A percentile compares a stretch with the other conserved stretches of the same genome.
Conservation (phyloP, 257 asterid genomes). For the Striga asiatica region DNA sequence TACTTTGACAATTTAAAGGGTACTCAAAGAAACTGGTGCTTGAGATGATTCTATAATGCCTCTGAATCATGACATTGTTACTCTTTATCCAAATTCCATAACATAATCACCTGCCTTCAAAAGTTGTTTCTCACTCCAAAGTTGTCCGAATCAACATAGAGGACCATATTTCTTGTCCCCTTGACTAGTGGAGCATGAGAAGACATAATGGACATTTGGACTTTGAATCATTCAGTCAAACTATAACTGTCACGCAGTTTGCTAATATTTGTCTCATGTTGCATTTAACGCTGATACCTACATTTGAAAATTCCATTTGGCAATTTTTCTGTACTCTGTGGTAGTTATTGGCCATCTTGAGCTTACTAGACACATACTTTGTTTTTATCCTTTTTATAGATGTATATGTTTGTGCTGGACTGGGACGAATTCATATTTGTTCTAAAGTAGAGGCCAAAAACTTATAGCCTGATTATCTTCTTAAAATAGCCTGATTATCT, state of each 20-base stretch:
- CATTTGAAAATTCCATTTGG: background rate
- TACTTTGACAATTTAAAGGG: slow-evolving; percentile 1
- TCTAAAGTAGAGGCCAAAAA: no score
- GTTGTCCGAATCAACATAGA: background rate
- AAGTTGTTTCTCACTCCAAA: background rate
- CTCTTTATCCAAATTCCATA: background rate
- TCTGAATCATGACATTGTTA: background rate
- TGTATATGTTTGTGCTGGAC: background rate
- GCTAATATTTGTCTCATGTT: background rate
- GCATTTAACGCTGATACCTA: background rate
- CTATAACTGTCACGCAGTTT: background rate
- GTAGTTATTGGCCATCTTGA: background rate
- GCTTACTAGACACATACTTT: background rate
- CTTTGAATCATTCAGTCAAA: background rate
- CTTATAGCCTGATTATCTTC: no score
- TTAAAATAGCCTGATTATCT: no score
- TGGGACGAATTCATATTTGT: background rate
- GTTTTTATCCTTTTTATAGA: background rate
- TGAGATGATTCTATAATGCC: slow-evolving; percentile 5
- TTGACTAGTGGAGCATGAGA: background rate
- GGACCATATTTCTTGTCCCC: no score
- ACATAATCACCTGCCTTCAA: background rate
- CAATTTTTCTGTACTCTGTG: background rate
- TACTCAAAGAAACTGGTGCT: background rate
- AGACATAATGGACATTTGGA: background rate